Conservation (phyloP, 495 filamentous ascomycete genomes). For the Tuber calosporum region DNA sequence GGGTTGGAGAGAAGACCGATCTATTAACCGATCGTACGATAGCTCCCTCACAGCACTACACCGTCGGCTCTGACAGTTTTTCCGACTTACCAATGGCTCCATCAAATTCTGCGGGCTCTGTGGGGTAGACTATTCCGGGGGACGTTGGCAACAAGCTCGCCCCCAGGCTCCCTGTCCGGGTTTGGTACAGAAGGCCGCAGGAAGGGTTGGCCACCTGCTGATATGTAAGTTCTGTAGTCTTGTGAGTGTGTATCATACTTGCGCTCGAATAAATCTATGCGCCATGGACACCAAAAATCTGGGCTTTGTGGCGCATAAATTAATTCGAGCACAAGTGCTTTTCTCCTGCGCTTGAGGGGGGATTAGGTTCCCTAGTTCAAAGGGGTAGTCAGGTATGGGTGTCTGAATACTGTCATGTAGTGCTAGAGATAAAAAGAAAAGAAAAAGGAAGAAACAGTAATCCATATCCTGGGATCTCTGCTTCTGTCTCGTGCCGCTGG, state of each 20-base stretch:
- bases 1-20: not conserved
- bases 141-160: not conserved
- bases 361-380: not conserved
- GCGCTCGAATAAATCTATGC: too few relatives aligned
- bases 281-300: too few relatives aligned
- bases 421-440: not conserved
- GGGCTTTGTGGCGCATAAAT: too few relatives aligned
- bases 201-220: not conserved
- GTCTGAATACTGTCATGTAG: not conserved
- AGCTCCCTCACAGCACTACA: not conserved
- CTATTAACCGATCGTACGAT: not conserved
- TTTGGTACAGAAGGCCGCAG: not conserved
- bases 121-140: not conserved
- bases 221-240: not conserved
- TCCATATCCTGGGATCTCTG: not conserved
- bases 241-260: not conserved
- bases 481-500: not conserved
- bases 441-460: not conserved
- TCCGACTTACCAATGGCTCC: not conserved
- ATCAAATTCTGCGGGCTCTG: not conserved
- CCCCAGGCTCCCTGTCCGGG: not conserved
- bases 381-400: not conserved
- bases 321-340: not conserved
- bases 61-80: not conserved
- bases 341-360: not conserved